Evolutionary conservation across 2,329 filamentous ascomycete genomes (phyloP).

Genomic region (Ophiostoma piceae): DNA sequence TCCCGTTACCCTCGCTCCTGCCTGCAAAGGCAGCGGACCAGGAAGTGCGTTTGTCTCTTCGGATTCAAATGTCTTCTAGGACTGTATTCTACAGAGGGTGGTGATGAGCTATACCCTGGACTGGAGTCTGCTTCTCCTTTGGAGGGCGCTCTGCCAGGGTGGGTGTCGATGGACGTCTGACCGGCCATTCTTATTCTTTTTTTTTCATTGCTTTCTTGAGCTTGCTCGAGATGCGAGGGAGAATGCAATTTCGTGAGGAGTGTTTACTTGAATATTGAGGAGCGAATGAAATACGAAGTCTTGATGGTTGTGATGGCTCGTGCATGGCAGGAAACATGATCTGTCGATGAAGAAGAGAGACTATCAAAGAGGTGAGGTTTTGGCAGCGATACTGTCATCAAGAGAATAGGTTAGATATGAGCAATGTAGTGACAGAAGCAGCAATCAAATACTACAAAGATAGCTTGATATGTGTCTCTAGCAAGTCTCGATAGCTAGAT

Average conservation of each 20-base stretch:
- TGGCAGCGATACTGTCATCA: no score
- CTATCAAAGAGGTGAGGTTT: no score
- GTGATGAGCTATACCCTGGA: constrained; percentile 90
- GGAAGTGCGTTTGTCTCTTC: constrained; percentile 18
- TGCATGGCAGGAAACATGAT: no score
- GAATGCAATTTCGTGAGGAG: constrained; percentile 31
- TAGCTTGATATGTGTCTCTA: no score
- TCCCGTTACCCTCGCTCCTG: constrained; percentile 53
- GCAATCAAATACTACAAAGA: no score
- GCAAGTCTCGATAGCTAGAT: no score
- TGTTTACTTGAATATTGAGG: no score
- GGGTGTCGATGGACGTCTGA: constrained; percentile 88
- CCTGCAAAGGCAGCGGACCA: constrained; percentile 57
- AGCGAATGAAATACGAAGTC: no score
- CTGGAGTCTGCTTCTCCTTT: constrained; percentile 55
- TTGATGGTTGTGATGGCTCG: no score
- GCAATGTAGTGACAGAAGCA: no score
- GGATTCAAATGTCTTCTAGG: constrained; percentile 21
- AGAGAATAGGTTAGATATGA: no score
- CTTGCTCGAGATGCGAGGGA: constrained; percentile 49
- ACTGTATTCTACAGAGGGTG: constrained; percentile 71
- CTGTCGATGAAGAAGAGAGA: no score
- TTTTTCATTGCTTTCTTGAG: constrained; percentile 54
- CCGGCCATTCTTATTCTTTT: constrained; percentile 51
- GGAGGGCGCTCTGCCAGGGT: constrained; percentile 67